Evolutionary conservation across 2,329 filamentous ascomycete genomes (phyloP), one percentile per base, ranked within the genome.

Genomic region (Colletotrichum tamarilloi): DNA sequence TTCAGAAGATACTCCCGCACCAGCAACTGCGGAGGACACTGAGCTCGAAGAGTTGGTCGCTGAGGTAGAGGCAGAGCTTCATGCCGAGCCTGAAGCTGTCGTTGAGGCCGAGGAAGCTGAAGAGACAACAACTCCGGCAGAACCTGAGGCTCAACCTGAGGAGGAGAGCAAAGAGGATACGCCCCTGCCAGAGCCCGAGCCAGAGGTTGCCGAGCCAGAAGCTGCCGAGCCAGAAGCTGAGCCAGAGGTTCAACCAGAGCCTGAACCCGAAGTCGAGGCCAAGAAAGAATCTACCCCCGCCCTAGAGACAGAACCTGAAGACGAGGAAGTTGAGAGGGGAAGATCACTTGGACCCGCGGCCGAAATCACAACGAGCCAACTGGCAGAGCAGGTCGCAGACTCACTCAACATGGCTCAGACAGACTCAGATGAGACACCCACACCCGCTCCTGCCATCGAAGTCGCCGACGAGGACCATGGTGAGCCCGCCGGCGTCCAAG

Each of bases 341-440:
- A 65, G 56, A 6, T 22, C 58, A 11, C 38, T 46, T 6, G 24
- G 60, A 1, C 30, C 67, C 14, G 58, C 64, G 38, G 35, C 55
- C 1, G 62, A 72, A 5, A 63, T 72, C 38, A 57, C 72, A 32
- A 6, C 52, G 1, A 59, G 38, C 16, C 42, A 65, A 3, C 26
- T 70, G 11, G 58, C 52, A 8, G 35, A 57, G 22, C 42, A 62
- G 26, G 67, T 67, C 3, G 71, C 60, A 26, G 19, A 74, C 35
- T 22, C 52, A 22, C 26, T 58, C 24, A 62, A 49, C 22, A 62
- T 35, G 35, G 58, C 46, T 26, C 26, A 62, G 26, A 53, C 55
- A 26, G 67, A 66, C 22, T 22, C 52, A 3, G 59, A 24, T 0
- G 58, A 63, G 11, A 30, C 60, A 12, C 2, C 72, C 12, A 35